Percentiles rank a stretch among this genome's conserved stretches.
These are phyloP conservation scores for Candida ortonii DNA, from an alignment of 805 yeast species.

Conservation along the genomic window DNA sequence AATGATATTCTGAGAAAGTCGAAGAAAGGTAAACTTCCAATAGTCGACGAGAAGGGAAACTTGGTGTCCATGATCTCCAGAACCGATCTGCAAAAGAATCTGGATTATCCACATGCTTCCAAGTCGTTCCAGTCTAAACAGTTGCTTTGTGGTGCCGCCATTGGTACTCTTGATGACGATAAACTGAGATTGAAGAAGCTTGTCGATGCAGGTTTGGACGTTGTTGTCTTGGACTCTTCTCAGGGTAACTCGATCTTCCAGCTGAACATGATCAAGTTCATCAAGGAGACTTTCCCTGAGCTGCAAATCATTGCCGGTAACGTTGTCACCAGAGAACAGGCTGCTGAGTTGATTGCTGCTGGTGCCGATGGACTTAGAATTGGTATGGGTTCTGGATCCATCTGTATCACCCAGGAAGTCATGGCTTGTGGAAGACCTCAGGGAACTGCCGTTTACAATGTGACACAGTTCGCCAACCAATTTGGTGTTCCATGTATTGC, in stretches of 20 bases:
- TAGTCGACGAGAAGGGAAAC: slow-evolving; percentile 73
- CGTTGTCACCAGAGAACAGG: slow-evolving; percentile 98
- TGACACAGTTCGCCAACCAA: slow-evolving; percentile 86
- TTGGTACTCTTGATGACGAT: slow-evolving; percentile 92
- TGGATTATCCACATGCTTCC: slow-evolving; percentile 89
- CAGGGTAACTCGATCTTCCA: slow-evolving; percentile 98
- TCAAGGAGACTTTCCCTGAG: slow-evolving; percentile 74
- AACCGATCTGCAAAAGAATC: slow-evolving; percentile 96
- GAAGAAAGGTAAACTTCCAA: slow-evolving; percentile 97
- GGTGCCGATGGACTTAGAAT: slow-evolving; percentile 98
- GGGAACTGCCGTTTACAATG: slow-evolving; percentile 97
- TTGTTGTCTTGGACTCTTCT: slow-evolving; percentile 91
- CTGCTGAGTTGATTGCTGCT: slow-evolving; percentile 88
- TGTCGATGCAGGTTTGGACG: slow-evolving; percentile 96
- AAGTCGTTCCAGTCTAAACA: slow-evolving; percentile 92
- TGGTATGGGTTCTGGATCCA: slow-evolving; percentile 99
- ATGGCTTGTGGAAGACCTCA: slow-evolving; percentile 99
- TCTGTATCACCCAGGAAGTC: slow-evolving; percentile 98
- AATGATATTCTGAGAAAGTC: slow-evolving; percentile 86
- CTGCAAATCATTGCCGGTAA: slow-evolving; percentile 95
- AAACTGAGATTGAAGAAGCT: slow-evolving; percentile 77
- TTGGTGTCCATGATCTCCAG: slow-evolving; percentile 87
- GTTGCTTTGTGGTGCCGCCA: slow-evolving; percentile 96
- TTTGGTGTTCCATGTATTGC: slow-evolving; percentile 99
- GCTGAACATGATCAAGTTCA: slow-evolving; percentile 88